These are phyloP conservation scores for Polytrichum commune DNA, from an alignment of 225 moss, liverwort and hornwort species.

Conservation along the genomic window DNA sequence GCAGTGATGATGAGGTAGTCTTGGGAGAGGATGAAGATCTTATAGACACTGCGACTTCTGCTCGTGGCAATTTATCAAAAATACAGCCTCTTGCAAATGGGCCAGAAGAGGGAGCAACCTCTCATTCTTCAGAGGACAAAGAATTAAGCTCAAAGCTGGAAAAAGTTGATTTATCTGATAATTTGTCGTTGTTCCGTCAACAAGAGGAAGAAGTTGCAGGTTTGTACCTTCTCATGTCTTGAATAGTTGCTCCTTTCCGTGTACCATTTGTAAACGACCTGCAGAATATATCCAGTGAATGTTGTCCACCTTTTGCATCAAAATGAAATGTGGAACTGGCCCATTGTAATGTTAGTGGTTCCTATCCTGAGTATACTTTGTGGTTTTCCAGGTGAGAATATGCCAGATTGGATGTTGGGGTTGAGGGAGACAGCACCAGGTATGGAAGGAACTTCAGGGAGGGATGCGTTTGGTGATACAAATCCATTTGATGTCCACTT, in stretches of 20 bases:
- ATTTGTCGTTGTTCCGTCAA: conserved; percentile 52
- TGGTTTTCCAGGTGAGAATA: conserved; percentile 5
- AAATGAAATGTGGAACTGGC: too few relatives aligned
- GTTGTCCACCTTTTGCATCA: too few relatives aligned
- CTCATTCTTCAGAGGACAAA: conserved; percentile 42
- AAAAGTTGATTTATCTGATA: conserved; percentile 67
- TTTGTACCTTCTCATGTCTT: conserved; percentile 1
- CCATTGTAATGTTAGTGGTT: too few relatives aligned
- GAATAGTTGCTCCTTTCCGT: background rate
- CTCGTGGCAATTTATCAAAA: conserved; percentile 25
- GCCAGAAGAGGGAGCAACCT: conserved; percentile 46
- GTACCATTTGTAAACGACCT: background rate
- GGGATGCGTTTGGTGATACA: conserved; percentile 21
- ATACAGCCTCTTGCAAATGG: conserved; percentile 49
- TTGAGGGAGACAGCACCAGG: conserved; percentile 28
- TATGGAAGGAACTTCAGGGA: conserved; percentile 41
- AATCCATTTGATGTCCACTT: conserved; percentile 36
- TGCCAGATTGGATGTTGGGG: conserved; percentile 38
- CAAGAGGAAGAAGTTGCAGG: conserved; percentile 21
- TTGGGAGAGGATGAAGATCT: conserved; percentile 92
- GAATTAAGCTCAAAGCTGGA: conserved; percentile 64
- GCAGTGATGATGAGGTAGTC: conserved; percentile 96
- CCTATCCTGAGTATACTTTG: background rate
- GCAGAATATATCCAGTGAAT: too few relatives aligned
- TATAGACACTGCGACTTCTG: conserved; percentile 86